Evolutionary conservation across 1,139 yeast species (phyloP).

Genomic region (Trichomonascaceae sp.): DNA sequence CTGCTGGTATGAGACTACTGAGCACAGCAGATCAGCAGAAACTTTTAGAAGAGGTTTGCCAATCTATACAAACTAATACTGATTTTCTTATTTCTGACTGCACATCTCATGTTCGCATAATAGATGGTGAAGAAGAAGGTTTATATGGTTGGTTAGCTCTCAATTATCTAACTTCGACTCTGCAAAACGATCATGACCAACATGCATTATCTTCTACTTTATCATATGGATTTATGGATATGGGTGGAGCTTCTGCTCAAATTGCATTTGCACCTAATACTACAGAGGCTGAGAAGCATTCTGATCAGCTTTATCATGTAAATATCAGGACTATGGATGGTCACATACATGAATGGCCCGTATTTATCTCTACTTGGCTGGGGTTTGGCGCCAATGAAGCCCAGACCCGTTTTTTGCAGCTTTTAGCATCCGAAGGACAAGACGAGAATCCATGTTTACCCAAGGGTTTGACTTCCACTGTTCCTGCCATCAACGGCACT

Average conservation of each 20-base stretch:
- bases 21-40: conserved; percentile 50
- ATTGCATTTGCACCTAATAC: conserved; percentile 65
- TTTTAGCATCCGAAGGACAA: conserved; percentile 17
- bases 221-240: conserved; percentile 65
- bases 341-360: conserved; percentile 39
- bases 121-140: conserved; percentile 74
- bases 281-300: conserved; percentile 49
- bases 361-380: conserved; percentile 67
- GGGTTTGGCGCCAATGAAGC: conserved; percentile 81
- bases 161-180: conserved; percentile 53
- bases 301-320: conserved; percentile 49
- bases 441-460: conserved; percentile 61
- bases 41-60: conserved; percentile 48
- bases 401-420: conserved; percentile 44
- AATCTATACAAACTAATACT: conserved; percentile 44
- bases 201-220: conserved; percentile 22
- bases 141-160: conserved; percentile 77
- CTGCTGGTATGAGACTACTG: conserved; percentile 76
- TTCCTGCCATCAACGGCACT: conserved; percentile 12
- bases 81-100: conserved; percentile 51
- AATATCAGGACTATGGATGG: conserved; percentile 40
- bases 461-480: conserved; percentile 24
- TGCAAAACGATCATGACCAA: conserved; percentile 9
- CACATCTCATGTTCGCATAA: conserved; percentile 51
- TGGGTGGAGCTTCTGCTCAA: conserved; percentile 85